A percentile compares a stretch with the other conserved stretches of the same genome.
Conservation (phyloP, 83 land plant genomes). For the Picea abies region DNA sequence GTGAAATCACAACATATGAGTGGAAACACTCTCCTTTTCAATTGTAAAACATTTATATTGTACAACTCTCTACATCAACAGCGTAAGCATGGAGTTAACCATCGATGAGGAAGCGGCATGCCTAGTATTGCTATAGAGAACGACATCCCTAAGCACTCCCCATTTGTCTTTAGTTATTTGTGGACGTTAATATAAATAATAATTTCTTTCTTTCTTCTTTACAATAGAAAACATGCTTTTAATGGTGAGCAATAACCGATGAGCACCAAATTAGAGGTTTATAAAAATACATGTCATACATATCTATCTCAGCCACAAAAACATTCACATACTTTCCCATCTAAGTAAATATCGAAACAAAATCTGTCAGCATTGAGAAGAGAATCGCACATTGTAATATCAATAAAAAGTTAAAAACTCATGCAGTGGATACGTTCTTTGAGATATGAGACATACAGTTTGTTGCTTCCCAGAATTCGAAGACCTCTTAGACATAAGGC, state of each 20-base stretch:
- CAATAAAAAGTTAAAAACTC: not conserved
- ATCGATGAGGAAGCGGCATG: no score
- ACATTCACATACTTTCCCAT: not conserved
- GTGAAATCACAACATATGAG: no score
- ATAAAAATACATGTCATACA: not conserved
- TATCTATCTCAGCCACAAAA: not conserved
- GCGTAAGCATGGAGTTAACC: no score
- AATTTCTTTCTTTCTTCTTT: not conserved
- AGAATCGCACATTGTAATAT: not conserved
- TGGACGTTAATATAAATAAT: no score
- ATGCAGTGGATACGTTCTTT: not conserved
- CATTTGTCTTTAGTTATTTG: no score
- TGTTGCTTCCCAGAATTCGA: constrained; percentile 4
- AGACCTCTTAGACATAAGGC: constrained; percentile 6
- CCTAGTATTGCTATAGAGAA: no score
- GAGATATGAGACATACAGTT: not conserved
- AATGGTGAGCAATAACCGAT: not conserved
- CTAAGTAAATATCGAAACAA: not conserved
- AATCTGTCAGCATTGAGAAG: not conserved
- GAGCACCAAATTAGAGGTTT: constrained; percentile 1
- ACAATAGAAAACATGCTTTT: not conserved
- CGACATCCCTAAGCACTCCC: no score
- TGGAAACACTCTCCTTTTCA: no score
- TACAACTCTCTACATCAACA: no score
- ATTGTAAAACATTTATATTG: no score